Evolutionary conservation across 805 yeast species (phyloP), one percentile per base, ranked within the genome.

Genomic region (Yamadazyma philogaea): DNA sequence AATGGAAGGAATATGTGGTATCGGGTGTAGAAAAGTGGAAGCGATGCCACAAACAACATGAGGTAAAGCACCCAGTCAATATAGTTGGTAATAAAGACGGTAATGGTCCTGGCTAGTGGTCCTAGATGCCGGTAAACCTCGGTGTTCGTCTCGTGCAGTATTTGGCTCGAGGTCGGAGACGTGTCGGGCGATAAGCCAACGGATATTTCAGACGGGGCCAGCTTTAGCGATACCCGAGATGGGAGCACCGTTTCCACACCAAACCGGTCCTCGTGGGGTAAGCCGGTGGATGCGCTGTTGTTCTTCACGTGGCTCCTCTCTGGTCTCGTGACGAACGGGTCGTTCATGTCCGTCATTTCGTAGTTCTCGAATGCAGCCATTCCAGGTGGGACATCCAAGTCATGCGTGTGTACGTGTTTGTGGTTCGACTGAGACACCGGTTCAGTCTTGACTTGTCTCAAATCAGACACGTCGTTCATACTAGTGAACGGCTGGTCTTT

Each of bases 1-100:
- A 81, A 74, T 7, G 82, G 80, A 58, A 84, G 63, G 45, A 78
- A 74, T 39, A 79, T 75, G 45, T 77, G 77, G 14, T 78, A 56
- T 11, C 47, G 58, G 6, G 75, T 61, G 54, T 75, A 82, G 59
- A 82, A 84, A 21, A 82, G 65, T 1, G 86, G 83, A 8, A 82
- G 45, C 0, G 89, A 82, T 2, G 66, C 70, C 6, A 81, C 52
- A 44, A 81, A 75, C 8, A 84, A 44, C 0, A 67, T 32, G 0
- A 54, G 43, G 56, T 78, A 80, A 2, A 80, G 53, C 11, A 72
- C 46, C 76, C 81, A 80, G 58, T 82, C 88, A 44, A 81, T 68
- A 53, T 78, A 61, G 24, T 63, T 63, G 5, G 66, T 59, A 8
- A 74, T 56, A 42, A 67, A 66, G 10, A 68, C 52, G 1, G 72